Percentiles rank a stretch among this genome's conserved stretches.
Evolutionary conservation across 768 basidiomycete species (phyloP).

Genomic region (Kwoniella sp.): DNA sequence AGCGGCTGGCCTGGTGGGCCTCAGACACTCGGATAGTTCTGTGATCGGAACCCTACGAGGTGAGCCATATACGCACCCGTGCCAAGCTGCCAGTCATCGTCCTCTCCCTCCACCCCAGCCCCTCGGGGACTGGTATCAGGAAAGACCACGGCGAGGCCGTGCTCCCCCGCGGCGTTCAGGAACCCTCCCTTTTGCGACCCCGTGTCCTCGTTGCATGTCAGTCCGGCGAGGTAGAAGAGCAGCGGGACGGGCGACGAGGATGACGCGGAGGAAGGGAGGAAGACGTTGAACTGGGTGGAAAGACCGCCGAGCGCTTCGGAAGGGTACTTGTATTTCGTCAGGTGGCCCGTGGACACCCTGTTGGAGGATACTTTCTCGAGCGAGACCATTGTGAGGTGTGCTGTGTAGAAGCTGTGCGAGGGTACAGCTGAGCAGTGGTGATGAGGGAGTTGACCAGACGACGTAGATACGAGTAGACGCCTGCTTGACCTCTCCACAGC

Average conservation of each 20-base stretch:
- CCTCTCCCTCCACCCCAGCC: conserved; percentile 68
- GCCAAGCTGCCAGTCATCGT: conserved; percentile 79
- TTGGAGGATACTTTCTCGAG: conserved; percentile 71
- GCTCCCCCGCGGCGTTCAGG: conserved; percentile 72
- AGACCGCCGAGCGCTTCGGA: conserved; percentile 49
- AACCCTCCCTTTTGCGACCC: conserved; percentile 94
- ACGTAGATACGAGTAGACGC: too few relatives aligned
- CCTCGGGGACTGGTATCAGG: conserved; percentile 95
- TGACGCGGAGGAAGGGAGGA: conserved; percentile 64
- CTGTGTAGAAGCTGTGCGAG: too few relatives aligned
- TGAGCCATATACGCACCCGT: conserved; percentile 59
- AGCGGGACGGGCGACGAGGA: conserved; percentile 58
- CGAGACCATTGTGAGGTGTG: conserved; percentile 15
- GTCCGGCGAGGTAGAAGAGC: conserved; percentile 79
- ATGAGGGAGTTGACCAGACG: too few relatives aligned
- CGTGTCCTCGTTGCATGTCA: conserved; percentile 58
- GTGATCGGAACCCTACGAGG: too few relatives aligned
- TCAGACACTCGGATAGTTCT: too few relatives aligned
- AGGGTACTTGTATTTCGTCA: conserved; percentile 64
- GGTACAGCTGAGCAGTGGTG: too few relatives aligned
- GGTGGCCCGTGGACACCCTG: conserved; percentile 72
- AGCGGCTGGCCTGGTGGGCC: conserved; percentile 55
- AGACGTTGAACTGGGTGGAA: conserved; percentile 76
- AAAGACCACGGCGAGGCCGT: conserved; percentile 85
- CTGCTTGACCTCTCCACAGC: too few relatives aligned